Conservation (phyloP, 768 basidiomycete species). For the Tubosaeta brunneosetosa region DNA sequence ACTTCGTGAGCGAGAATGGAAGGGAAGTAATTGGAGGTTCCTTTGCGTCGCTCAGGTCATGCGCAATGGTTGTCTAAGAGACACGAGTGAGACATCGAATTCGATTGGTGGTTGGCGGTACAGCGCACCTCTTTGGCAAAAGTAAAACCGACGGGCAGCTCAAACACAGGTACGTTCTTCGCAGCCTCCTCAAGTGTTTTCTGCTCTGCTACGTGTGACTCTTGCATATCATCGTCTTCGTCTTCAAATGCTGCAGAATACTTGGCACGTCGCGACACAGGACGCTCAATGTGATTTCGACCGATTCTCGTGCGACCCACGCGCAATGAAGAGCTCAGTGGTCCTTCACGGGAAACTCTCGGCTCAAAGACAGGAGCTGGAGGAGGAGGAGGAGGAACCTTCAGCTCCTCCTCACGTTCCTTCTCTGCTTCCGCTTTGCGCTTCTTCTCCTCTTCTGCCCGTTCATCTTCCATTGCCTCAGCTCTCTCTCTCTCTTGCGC, state of each 20-base stretch:
- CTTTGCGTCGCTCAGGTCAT: constrained; percentile 43
- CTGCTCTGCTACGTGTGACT: constrained; percentile 40
- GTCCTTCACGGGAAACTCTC: constrained; percentile 16
- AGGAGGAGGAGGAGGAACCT: constrained; percentile 14
- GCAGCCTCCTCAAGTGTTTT: constrained; percentile 51
- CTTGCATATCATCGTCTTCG: constrained; percentile 41
- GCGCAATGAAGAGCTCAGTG: constrained; percentile 49
- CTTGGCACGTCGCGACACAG: constrained; percentile 44
- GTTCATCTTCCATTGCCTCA: constrained; percentile 33
- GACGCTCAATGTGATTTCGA: constrained; percentile 59
- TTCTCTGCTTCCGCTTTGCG: constrained; percentile 19
- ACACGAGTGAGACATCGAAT: constrained; percentile 2
- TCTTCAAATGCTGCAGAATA: constrained; percentile 66
- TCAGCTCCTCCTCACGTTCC: constrained; percentile 15
- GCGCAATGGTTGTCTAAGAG: constrained; percentile 33
- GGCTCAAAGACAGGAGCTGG: constrained; percentile 19
- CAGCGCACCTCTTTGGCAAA: constrained; percentile 58
- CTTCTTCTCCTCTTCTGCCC: constrained; percentile 25
- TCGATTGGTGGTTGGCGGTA: neutral
- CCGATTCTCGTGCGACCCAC: constrained; percentile 57
- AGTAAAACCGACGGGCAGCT: constrained; percentile 58
- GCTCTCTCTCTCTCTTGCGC: constrained; percentile 34
- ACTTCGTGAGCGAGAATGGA: constrained; percentile 59
- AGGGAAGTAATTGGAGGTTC: constrained; percentile 63
- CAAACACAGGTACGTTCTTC: constrained; percentile 52